Evolutionary conservation across 2,329 filamentous ascomycete species (phyloP), one percentile per base, ranked within the genome.

Genomic region (Myriosclerotinia scirpicola): DNA sequence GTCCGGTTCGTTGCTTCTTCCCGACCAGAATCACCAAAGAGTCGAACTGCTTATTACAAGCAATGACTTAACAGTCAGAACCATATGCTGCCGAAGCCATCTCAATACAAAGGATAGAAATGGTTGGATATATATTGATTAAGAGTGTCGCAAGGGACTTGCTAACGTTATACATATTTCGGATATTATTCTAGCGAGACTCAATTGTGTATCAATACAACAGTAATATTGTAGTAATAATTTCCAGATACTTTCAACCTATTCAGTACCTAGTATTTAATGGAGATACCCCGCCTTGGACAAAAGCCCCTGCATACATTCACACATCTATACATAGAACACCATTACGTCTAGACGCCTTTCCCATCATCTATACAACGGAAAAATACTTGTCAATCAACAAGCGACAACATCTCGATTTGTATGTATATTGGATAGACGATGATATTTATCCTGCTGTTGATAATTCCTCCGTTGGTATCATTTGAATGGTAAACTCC

Each of bases 231-330:
- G n/a, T n/a, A 26, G 26, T 26, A 26, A 26, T 26, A 26, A 26
- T 26, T 26, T 26, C 26, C 3, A 26, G 26, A 3, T 26, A 26
- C 26, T 26, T 26, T 26, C 26, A 26, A 26, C 26, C 26, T 26
- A 26, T 26, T 26, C 26, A 26, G 26, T n/a, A n/a, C n/a, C n/a
- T n/a, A n/a, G n/a, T 26, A 26, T 26, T 26, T 26, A 26, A 26
- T 44, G 40, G 40, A 20, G 44, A n/a, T 46, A 59, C 40, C 55
- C 55, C 46, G 36, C 60, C 17, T 63, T 48, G 36, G 60, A n/a
- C 38, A 46, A 54, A 53, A 63, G 22, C 17, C 48, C 60, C 48
- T 54, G 36, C 22, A 63, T 42, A 36, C 11, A 15, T n/a, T 26
- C 26, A 26, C 26, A 26, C 26, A 26, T 26, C 26, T 26, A 26